Evolutionary conservation across 352 stramenopile genomes (phyloP).

Genomic region (Aphanomyces invadans): DNA sequence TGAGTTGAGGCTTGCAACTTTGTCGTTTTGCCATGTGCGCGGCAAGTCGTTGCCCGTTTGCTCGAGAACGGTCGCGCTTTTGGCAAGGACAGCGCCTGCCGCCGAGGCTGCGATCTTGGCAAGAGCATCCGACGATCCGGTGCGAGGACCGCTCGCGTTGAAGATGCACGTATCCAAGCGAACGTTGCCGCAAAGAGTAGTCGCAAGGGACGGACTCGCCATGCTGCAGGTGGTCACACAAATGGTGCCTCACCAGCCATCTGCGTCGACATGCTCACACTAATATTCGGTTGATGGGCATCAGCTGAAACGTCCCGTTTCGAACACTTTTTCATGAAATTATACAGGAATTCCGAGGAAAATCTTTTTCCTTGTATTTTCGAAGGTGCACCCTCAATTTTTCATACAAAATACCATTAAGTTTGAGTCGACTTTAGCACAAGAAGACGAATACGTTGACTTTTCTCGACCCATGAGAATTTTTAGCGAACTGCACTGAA

Average conservation of each 20-base stretch:
- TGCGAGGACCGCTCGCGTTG: constrained; percentile 64
- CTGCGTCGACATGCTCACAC: not conserved
- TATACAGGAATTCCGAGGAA: no score
- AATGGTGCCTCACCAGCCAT: not conserved
- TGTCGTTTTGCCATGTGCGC: constrained; percentile 35
- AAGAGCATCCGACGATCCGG: constrained; percentile 45
- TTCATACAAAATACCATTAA: no score
- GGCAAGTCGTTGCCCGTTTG: constrained; percentile 60
- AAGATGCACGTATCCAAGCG: constrained; percentile 46
- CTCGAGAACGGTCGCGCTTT: constrained; percentile 43
- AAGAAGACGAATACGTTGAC: no score
- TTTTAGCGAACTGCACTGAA: no score
- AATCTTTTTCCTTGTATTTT: no score
- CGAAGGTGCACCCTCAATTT: no score
- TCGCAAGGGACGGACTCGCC: constrained; percentile 24
- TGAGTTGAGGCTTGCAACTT: constrained; percentile 46
- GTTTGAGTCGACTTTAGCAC: no score
- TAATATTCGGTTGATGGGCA: no score
- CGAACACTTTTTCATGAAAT: no score
- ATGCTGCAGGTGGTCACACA: not conserved
- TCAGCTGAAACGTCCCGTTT: no score
- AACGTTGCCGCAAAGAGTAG: constrained; percentile 32
- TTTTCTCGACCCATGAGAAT: no score
- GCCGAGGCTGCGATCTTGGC: constrained; percentile 43
- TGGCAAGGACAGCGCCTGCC: constrained; percentile 48